These are phyloP conservation scores for Lactuca sativa DNA, from an alignment of 129 eudicot genomes.

Conservation along the genomic window DNA sequence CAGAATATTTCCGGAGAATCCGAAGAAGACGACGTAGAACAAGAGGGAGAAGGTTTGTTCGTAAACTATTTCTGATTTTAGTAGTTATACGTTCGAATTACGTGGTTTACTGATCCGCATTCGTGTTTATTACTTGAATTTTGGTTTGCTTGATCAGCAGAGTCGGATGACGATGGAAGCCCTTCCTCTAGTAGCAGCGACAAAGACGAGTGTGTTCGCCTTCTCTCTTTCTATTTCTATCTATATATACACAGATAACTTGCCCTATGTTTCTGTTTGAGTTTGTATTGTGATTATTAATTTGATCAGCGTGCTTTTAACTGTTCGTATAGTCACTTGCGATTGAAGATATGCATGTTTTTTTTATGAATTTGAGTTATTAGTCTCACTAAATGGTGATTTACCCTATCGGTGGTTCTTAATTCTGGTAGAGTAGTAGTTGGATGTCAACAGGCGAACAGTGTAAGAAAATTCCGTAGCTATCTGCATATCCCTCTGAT, in stretches of 20 bases:
- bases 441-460: neutral
- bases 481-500: conserved; percentile 17
- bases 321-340: conserved; percentile 10
- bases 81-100: conserved; percentile 14
- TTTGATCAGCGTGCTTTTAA: conserved; percentile 18
- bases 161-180: conserved; percentile 51
- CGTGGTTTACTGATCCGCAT: conserved; percentile 11
- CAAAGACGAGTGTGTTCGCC: conserved; percentile 55
- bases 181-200: conserved; percentile 50
- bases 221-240: conserved; percentile 13
- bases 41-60: conserved; percentile 27
- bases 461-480: conserved; percentile 7
- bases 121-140: conserved; percentile 15
- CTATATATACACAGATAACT: conserved; percentile 7
- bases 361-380: conserved; percentile 23
- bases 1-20: conserved; percentile 28
- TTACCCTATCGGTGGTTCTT: neutral
- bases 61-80: neutral
- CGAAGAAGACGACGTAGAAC: conserved; percentile 29
- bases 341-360: conserved; percentile 46
- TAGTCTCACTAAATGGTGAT: conserved; percentile 5
- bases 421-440: neutral
- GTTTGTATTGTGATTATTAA: conserved; percentile 14
- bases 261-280: conserved; percentile 21
- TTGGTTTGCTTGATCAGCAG: conserved; percentile 13